Percentiles rank a stretch among this genome's conserved stretches.
Evolutionary conservation across 169 alveolate genomes (phyloP).

Genomic region (Plasmodium coatneyi): DNA sequence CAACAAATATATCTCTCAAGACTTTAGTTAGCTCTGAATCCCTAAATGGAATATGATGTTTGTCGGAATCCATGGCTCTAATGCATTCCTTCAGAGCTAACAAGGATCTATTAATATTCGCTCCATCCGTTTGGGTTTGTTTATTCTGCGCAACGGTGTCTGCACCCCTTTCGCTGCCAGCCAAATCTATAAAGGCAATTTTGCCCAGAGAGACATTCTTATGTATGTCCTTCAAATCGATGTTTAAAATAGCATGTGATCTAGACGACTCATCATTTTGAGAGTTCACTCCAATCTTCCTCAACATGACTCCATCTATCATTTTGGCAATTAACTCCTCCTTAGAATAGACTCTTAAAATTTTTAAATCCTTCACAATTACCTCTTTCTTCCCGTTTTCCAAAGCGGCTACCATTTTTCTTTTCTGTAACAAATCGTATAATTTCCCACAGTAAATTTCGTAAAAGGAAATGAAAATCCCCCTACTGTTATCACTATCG

Average conservation of each 20-base stretch:
- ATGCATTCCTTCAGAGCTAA: slow-evolving; percentile 99
- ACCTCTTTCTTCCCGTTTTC: slow-evolving; percentile 95
- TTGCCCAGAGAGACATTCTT: slow-evolving; percentile 89
- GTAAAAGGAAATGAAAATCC: slow-evolving; percentile 94
- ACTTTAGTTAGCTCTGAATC: slow-evolving; percentile 97
- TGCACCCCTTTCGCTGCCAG: slow-evolving; percentile 99
- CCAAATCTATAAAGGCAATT: slow-evolving; percentile 97
- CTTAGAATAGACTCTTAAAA: slow-evolving; percentile 87
- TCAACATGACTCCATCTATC: slow-evolving; percentile 88
- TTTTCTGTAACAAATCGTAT: slow-evolving; percentile 96
- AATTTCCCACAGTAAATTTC: slow-evolving; percentile 99
- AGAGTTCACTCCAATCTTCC: slow-evolving; percentile 97
- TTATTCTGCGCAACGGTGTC: slow-evolving; percentile 96
- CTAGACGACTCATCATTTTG: slow-evolving; percentile 98
- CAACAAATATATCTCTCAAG: slow-evolving; percentile 95
- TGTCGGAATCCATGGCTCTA: slow-evolving; percentile 98
- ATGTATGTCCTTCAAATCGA: slow-evolving; percentile 89
- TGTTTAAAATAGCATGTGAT: slow-evolving; percentile 98
- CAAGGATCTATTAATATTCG: slow-evolving; percentile 98
- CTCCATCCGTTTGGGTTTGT: slow-evolving; percentile 98
- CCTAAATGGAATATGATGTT: slow-evolving; percentile 98
- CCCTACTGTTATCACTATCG: slow-evolving; percentile 78
- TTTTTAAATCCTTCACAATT: slow-evolving; percentile 94
- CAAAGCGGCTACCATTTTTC: slow-evolving; percentile 89
- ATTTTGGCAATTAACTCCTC: slow-evolving; percentile 93